A percentile compares a stretch with the other conserved stretches of the same genome.
These are phyloP conservation scores for Mentha longifolia DNA, from an alignment of 257 asterid species.

Conservation along the genomic window DNA sequence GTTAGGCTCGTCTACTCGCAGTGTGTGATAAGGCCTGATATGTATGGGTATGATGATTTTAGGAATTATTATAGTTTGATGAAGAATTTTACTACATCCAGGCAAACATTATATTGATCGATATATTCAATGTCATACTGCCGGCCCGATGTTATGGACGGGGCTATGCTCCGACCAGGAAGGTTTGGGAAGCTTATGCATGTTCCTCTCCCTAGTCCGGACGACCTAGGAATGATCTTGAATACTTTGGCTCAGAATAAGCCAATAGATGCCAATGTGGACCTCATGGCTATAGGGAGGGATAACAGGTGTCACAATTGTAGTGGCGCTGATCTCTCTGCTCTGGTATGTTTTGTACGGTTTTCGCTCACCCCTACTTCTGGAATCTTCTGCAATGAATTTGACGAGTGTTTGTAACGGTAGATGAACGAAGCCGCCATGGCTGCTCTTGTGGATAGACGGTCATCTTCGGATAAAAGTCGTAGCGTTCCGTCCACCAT, in stretches of 20 bases:
- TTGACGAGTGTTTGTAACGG: not conserved
- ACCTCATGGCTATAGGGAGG: slow-evolving; percentile 72
- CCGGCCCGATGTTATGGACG: slow-evolving; percentile 86
- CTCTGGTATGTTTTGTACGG: slow-evolving; percentile 51
- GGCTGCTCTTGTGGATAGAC: slow-evolving; percentile 61
- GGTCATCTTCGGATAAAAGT: slow-evolving; percentile 29
- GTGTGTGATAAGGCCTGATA: too few species aligned
- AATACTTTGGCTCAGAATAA: slow-evolving; percentile 66
- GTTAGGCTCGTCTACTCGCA: too few species aligned
- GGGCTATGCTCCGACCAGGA: slow-evolving; percentile 79
- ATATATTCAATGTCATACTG: too few species aligned
- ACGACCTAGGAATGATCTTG: slow-evolving; percentile 81
- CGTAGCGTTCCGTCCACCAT: slow-evolving; percentile 43
- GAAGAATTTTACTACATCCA: too few species aligned
- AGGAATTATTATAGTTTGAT: not conserved
- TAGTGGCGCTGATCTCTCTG: slow-evolving; percentile 85
- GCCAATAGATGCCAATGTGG: slow-evolving; percentile 58
- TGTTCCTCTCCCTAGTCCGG: slow-evolving; percentile 83
- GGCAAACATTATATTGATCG: not conserved
- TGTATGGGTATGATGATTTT: too few species aligned
- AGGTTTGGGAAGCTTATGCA: slow-evolving; percentile 75
- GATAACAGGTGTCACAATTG: slow-evolving; percentile 58
- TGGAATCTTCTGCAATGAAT: not conserved
- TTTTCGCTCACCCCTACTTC: not conserved
- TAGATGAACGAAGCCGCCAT: slow-evolving; percentile 73